Percentiles rank a stretch among this genome's conserved stretches.
These are phyloP conservation scores for Kodamaea alishanica DNA, from an alignment of 1,139 yeast genomes.

Conservation along the genomic window DNA sequence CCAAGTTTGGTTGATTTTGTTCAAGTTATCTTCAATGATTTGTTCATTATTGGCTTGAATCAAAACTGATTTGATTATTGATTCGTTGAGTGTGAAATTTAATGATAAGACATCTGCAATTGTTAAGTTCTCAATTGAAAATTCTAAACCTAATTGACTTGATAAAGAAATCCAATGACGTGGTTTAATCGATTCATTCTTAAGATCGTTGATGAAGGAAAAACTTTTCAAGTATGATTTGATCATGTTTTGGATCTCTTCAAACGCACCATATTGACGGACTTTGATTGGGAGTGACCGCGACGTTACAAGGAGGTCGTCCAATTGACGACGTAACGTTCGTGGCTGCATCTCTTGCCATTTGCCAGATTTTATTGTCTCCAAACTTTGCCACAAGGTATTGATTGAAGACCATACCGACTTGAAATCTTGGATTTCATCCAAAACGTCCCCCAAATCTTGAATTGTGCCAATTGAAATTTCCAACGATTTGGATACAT, in stretches of 20 bases:
- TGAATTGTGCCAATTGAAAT: conserved; percentile 30
- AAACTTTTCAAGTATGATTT: conserved; percentile 39
- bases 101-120: conserved; percentile 65
- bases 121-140: conserved; percentile 25
- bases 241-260: conserved; percentile 48
- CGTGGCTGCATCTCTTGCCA: conserved; percentile 56
- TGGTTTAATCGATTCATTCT: conserved; percentile 54
- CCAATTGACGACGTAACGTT: conserved; percentile 48
- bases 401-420: conserved; percentile 67
- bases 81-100: conserved; percentile 46
- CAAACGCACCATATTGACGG: conserved; percentile 70
- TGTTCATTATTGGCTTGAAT: conserved; percentile 72
- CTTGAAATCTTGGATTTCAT: conserved; percentile 57
- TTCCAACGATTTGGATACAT: conserved; percentile 43
- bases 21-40: conserved; percentile 56
- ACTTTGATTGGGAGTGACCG: conserved; percentile 56
- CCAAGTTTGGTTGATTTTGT: conserved; percentile 51
- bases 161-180: conserved; percentile 71
- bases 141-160: conserved; percentile 21
- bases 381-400: conserved; percentile 50
- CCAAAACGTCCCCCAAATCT: conserved; percentile 30
- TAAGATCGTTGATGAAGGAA: conserved; percentile 47
- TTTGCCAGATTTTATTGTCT: conserved; percentile 35
- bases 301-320: conserved; percentile 45
- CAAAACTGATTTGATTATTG: conserved; percentile 46